Conservation (phyloP, 2,329 filamentous ascomycete species). For the Aspergillus fijiensis region DNA sequence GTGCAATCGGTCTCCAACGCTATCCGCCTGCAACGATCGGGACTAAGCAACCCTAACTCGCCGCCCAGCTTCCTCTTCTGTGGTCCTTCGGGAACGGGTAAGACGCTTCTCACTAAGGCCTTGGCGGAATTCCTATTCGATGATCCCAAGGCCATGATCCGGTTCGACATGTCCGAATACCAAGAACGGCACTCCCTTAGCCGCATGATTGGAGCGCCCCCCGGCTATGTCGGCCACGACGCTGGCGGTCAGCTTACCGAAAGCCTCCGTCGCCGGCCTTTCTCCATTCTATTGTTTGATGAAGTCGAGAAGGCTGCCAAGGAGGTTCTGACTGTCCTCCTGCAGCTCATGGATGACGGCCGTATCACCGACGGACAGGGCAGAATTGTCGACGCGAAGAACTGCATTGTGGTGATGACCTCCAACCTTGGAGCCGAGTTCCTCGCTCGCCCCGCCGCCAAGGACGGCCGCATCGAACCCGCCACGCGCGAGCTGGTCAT, state of each 20-base stretch:
- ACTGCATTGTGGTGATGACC: slow-evolving; percentile 99
- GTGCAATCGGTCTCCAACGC: slow-evolving; percentile 92
- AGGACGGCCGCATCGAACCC: slow-evolving; percentile 81
- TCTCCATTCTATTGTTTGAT: slow-evolving; percentile 96
- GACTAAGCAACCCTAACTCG: slow-evolving; percentile 91
- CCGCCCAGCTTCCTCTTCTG: slow-evolving; percentile 98
- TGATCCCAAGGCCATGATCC: slow-evolving; percentile 94
- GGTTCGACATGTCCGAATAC: slow-evolving; percentile 99
- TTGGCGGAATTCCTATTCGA: slow-evolving; percentile 98
- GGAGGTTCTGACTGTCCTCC: slow-evolving; percentile 90
- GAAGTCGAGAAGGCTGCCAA: slow-evolving; percentile 99
- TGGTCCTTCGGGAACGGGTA: slow-evolving; percentile 96
- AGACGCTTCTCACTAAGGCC: slow-evolving; percentile 94
- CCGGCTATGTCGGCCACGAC: slow-evolving; percentile 95
- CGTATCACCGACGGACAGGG: slow-evolving; percentile 98
- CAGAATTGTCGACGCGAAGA: slow-evolving; percentile 88
- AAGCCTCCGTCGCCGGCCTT: slow-evolving; percentile 86
- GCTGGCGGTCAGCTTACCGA: slow-evolving; percentile 95
- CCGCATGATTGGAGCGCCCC: slow-evolving; percentile 96
- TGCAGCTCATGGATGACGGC: slow-evolving; percentile 99
- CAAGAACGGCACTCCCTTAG: slow-evolving; percentile 94
- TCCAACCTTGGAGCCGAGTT: slow-evolving; percentile 95
- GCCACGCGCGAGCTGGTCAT: slow-evolving; percentile 87
- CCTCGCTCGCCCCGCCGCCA: slow-evolving; percentile 73
- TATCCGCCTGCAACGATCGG: slow-evolving; percentile 91